Evolutionary conservation across 208 protist species (phyloP).

Genomic region (Acanthamoeba castellanii): DNA sequence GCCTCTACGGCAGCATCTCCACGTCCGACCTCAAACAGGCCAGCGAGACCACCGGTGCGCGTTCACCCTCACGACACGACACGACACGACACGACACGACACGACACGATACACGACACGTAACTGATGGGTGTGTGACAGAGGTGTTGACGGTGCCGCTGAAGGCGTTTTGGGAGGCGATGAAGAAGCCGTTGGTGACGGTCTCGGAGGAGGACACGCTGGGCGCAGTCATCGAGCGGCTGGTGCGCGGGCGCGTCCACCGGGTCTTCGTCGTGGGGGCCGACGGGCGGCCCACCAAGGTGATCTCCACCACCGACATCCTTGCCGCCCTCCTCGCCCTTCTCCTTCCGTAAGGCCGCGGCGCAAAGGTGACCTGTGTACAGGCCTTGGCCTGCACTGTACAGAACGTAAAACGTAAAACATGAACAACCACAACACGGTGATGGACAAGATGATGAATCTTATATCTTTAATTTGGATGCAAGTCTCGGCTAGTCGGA

Average conservation of each 20-base stretch:
- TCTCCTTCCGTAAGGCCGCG: background rate
- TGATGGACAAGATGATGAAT: no score
- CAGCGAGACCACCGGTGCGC: background rate
- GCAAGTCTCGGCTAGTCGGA: no score
- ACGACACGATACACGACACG: background rate
- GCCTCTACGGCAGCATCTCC: slow-evolving; percentile 61
- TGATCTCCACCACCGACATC: slow-evolving; percentile 14
- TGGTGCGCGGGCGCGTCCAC: background rate
- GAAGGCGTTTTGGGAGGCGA: slow-evolving; percentile 20
- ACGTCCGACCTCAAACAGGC: slow-evolving; percentile 51
- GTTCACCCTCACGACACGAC: no score
- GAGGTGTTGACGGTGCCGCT: slow-evolving; percentile 23
- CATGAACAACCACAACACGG: no score
- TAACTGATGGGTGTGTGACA: background rate
- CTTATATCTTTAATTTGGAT: no score
- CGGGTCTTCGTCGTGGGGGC: background rate
- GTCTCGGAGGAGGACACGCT: background rate
- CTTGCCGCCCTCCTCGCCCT: background rate
- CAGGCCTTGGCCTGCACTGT: no score
- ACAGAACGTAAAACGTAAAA: no score
- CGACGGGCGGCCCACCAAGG: slow-evolving; percentile 6
- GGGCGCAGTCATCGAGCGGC: background rate
- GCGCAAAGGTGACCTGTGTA: no score
- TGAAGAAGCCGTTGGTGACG: slow-evolving; percentile 42
- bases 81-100: no score